These are phyloP conservation scores for Colletotrichum abscissum DNA, from an alignment of 2,329 filamentous ascomycete species.

Conservation along the genomic window DNA sequence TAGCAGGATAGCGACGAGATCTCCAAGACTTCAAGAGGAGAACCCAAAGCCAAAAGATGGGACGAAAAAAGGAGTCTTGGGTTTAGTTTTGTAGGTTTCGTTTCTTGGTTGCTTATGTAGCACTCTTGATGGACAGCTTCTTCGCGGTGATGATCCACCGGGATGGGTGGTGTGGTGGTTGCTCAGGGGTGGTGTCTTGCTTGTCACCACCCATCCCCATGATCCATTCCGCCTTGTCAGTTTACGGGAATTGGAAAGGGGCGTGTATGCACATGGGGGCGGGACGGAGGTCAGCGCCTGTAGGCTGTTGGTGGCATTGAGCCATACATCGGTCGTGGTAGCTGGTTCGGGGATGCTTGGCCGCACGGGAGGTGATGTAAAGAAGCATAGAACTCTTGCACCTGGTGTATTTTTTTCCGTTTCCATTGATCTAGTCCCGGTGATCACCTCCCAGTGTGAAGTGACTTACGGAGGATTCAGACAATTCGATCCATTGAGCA, in stretches of 20 bases:
- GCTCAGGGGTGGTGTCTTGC: neutral
- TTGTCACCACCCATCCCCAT: neutral
- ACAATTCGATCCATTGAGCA: neutral
- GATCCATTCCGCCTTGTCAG: neutral
- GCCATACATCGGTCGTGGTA: neutral
- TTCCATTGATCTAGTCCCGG: neutral
- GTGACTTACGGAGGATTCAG: neutral
- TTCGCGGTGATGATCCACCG: constrained; percentile 11
- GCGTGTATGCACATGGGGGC: neutral
- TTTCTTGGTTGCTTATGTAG: neutral
- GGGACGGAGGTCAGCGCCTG: neutral
- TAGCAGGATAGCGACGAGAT: neutral
- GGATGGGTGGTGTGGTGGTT: neutral
- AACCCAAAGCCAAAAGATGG: no score
- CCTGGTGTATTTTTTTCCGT: neutral
- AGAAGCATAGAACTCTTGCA: neutral
- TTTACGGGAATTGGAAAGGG: neutral
- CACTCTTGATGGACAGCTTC: neutral
- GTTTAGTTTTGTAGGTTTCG: constrained; percentile 17
- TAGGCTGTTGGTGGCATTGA: neutral
- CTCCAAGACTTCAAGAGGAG: neutral
- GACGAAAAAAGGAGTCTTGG: neutral
- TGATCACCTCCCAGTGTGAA: neutral
- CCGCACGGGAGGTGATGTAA: neutral
- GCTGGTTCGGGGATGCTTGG: neutral